A percentile compares a stretch with the other conserved stretches of the same genome.
Conservation (phyloP, 2,329 filamentous ascomycete species). For the Neofusicoccum cordaticola region DNA sequence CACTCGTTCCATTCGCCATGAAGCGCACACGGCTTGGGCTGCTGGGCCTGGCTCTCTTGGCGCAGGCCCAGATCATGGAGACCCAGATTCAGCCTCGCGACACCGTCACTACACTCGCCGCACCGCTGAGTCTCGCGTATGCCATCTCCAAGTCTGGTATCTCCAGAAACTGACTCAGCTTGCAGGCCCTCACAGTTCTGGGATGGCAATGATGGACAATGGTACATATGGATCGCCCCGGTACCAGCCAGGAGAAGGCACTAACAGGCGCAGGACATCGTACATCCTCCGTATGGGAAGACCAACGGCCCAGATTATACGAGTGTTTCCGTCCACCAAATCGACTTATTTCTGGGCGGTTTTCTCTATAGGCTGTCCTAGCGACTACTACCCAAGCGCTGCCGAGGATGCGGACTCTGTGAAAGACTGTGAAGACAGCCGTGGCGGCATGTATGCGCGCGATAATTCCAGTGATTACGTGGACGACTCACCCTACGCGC, state of each 20-base stretch:
- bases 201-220: not conserved
- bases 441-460: not conserved
- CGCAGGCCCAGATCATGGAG: not conserved
- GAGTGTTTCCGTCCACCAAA: not conserved
- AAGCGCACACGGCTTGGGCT: not conserved
- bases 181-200: not conserved
- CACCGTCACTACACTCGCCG: not conserved
- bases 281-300: not conserved
- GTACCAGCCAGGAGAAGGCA: not conserved
- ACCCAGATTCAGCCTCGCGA: not conserved
- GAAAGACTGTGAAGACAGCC: not conserved
- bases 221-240: not conserved
- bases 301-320: not conserved
- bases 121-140: not conserved
- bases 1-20: not conserved
- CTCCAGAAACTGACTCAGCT: not conserved
- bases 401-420: not conserved
- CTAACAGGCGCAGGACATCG: not conserved
- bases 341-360: not conserved
- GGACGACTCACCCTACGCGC: not conserved
- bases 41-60: not conserved
- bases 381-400: not conserved
- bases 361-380: not conserved
- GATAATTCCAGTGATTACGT: not conserved
- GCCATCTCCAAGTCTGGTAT: not conserved